Evolutionary conservation across 148 eudicot genomes (phyloP), one percentile per base, ranked within the genome.

Genomic region (Chenopodium quinoa): DNA sequence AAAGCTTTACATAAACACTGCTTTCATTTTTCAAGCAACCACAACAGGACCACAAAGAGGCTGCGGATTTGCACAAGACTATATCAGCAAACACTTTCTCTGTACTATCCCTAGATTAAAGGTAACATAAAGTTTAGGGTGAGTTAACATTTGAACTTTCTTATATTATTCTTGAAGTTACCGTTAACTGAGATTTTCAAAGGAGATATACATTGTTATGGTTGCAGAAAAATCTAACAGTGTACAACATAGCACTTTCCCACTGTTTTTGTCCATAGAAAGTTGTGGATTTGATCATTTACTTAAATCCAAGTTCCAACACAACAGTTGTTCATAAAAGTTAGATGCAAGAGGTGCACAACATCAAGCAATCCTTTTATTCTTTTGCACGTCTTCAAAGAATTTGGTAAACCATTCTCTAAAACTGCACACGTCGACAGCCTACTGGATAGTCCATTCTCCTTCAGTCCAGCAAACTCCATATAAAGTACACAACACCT

Each of bases 11-110:
- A 37, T 2, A 64, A 65, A 63, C 20, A 67, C 50, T 4, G 50
- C 27, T 73, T 75, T 54, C 56, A 80, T 40, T 54, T 56, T 44
- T 29, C 9, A 47, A 74, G 34, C n/a, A 66, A 68, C 29, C 60
- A 32, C 34, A 19, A 67, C 47, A 69, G 1, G 47, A 68, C 27
- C 71, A 52, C 44, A 22, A 82, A 13, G 72, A 13, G 46, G 34
- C 65, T 65, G 22, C 3, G 13, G 52, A 25, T 80, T 64, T 7
- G 32, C 75, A 82, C 14, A 13, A 9, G 58, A 81, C 23, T 29
- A 63, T 1, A 78, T 34, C 20, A 63, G 27, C 80, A 40, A 40
- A 40, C 44, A 5, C 44, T 40, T 40, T 40, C 7, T 40, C 44
- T 40, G 8, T n/a, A 0, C 52, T 2, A 23, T 71, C 34, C 9